Base-by-base conservation (phyloP, 192 early-diverging fungal species). In the Dissophora globulifera region DNA sequence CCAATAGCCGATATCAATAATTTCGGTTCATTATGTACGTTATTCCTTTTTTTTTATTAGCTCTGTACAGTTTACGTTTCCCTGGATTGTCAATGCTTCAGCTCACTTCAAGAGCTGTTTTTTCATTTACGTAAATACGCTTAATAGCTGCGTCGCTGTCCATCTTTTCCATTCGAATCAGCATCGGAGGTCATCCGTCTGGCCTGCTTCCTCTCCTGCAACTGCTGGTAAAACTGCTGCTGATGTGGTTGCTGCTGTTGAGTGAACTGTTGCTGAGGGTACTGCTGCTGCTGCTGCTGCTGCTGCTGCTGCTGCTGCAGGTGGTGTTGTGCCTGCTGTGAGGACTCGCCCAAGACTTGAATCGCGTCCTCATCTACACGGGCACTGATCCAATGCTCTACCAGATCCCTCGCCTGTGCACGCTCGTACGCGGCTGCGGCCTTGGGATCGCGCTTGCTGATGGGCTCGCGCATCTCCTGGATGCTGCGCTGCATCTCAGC, bases 371-470 rank as follows among this genome's bases (percentile, higher is more conserved):
- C 40, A 3, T 40, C 52, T 26, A 12, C 29, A 31, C 23, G 53
- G 16, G 2, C 4, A 20, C 20, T 55, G 19, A 45, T 57, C 55
- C 55, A 57, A 3, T 57, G 40, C 55, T 57, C 55, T 3, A 57
- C 41, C 5, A 57, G 15, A 15, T 45, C 55, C 11, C 41, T 41
- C 2, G 40, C 38, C 26, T 57, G 55, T 8, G 40, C 55, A 4
- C 55, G 7, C 41, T 43, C 55, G 29, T 57, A 57, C 1, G 55
- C 55, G 2, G 41, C 55, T 1, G 20, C 55, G 29, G 55, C 55
- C 23, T 45, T 57, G 7, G 55, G 55, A 33, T 57, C 55, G 1
- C 55, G 38, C 40, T 23, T 57, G 3, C 10, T n/a, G 15, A 40
- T 35, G 22, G 35, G 53, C n/a, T 57, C 41, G 20, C 26, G 55